Percentiles rank a stretch among this genome's conserved stretches.
Evolutionary conservation across 2,329 filamentous ascomycete genomes (phyloP).

Genomic region (Rhinocladiella mackenziei): DNA sequence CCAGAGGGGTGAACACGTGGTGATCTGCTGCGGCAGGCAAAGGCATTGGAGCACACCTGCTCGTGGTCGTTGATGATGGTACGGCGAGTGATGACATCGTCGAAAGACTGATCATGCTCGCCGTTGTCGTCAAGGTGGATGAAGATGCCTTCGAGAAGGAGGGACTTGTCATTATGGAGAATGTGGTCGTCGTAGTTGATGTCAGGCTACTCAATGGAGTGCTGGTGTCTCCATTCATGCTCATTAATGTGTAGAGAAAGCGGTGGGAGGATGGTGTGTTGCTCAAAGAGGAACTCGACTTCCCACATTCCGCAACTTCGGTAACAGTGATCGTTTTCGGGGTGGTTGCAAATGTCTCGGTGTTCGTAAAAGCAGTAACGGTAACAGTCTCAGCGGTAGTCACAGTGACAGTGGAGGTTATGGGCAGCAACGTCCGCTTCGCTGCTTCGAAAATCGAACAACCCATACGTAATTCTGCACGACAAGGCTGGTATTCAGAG

Average conservation of each 20-base stretch:
- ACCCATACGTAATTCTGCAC: slow-evolving; percentile 4
- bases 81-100: slow-evolving; percentile 5
- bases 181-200: slow-evolving; percentile 1
- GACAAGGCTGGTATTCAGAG: slow-evolving; percentile 1
- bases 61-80: slow-evolving; percentile 1
- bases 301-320: background rate
- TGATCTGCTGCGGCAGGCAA: slow-evolving; percentile 4
- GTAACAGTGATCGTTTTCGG: background rate
- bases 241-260: too few species aligned
- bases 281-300: background rate
- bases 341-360: background rate
- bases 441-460: slow-evolving; percentile 9
- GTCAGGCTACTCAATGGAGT: slow-evolving; percentile 2
- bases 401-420: slow-evolving; percentile 2
- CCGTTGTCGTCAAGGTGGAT: slow-evolving; percentile 8
- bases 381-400: background rate
- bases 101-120: background rate
- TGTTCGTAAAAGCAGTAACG: background rate
- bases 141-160: background rate
- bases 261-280: background rate
- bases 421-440: background rate
- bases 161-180: slow-evolving; percentile 1
- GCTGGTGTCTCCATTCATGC: background rate
- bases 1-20: slow-evolving; percentile 10
- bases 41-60: slow-evolving; percentile 1